A percentile compares a stretch with the other conserved stretches of the same genome.
These are phyloP conservation scores for Kurtzmaniella cleridarum DNA, from an alignment of 805 yeast genomes.

Conservation along the genomic window DNA sequence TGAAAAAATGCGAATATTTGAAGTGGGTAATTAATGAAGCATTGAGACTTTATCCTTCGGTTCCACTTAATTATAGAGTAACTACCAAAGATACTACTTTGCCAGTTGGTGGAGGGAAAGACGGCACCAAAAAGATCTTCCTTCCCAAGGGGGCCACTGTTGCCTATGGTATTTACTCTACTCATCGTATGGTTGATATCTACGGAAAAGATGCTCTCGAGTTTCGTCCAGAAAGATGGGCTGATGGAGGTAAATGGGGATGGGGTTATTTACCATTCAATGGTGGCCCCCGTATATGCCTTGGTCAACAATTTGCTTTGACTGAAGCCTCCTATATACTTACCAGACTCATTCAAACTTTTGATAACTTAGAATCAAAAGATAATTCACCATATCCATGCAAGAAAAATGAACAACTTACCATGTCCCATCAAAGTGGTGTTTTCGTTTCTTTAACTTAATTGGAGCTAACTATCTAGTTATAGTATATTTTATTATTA, in stretches of 20 bases:
- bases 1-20: constrained; percentile 29
- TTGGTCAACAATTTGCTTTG: constrained; percentile 53
- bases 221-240: constrained; percentile 49
- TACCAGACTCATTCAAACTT: constrained; percentile 27
- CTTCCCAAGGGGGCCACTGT: constrained; percentile 40
- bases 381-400: constrained; percentile 24
- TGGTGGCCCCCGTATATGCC: constrained; percentile 52
- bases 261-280: constrained; percentile 51
- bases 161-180: constrained; percentile 32
- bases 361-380: constrained; percentile 16
- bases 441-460: constrained; percentile 9
- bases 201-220: constrained; percentile 43
- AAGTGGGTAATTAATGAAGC: constrained; percentile 25
- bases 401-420: constrained; percentile 21
- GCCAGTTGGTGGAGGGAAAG: constrained; percentile 33
- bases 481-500: no score
- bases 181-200: constrained; percentile 35
- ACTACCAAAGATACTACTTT: constrained; percentile 27
- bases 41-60: constrained; percentile 30
- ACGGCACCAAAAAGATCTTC: constrained; percentile 31
- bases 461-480: neutral
- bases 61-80: constrained; percentile 27
- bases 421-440: constrained; percentile 23
- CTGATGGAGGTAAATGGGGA: constrained; percentile 26
- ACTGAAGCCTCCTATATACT: constrained; percentile 45